A percentile compares a stretch with the other conserved stretches of the same genome.
phyloP scores from a whole-genome alignment of 805 yeast species.

The Millerozyma miso region DNA sequence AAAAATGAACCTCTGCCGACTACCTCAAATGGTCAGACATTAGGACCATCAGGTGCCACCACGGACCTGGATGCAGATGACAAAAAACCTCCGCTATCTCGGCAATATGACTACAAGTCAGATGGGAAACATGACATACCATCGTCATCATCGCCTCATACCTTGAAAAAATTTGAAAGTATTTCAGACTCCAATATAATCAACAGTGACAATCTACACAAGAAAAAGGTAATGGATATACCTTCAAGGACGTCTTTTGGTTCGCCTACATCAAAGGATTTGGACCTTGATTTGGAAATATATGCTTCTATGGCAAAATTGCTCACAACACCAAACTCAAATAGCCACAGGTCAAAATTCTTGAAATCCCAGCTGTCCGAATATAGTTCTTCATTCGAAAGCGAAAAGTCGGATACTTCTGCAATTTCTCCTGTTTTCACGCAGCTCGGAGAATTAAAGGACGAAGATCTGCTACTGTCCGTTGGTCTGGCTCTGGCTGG shows the following conservation, averaged over 20 bases:
- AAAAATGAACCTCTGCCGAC: conserved; percentile 46
- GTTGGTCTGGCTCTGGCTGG: conserved; percentile 19
- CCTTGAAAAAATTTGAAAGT: conserved; percentile 1
- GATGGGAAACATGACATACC: conserved; percentile 2
- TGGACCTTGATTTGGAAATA: conserved; percentile 37
- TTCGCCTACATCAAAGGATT: conserved; percentile 8
- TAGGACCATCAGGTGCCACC: conserved; percentile 17
- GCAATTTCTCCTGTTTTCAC: conserved; percentile 35
- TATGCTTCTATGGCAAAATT: conserved; percentile 45
- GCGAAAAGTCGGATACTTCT: conserved; percentile 31
- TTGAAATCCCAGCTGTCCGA: conserved; percentile 6
- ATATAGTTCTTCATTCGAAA: conserved; percentile 39
- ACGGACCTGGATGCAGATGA: conserved; percentile 40
- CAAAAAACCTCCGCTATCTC: conserved; percentile 41
- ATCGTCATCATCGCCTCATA: conserved; percentile 5
- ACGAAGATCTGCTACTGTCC: conserved; percentile 37
- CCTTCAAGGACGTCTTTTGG: background rate
- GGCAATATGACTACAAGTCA: conserved; percentile 4
- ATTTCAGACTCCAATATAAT: conserved; percentile 4
- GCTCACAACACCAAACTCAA: conserved; percentile 8
- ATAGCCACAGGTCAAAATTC: background rate
- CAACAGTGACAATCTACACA: conserved; percentile 2
- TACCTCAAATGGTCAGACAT: conserved; percentile 18
- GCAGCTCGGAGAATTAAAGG: conserved; percentile 23
- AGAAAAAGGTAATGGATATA: background rate